These are phyloP conservation scores for Quercus tomentella DNA, from an alignment of 331 rosid genomes.

Conservation along the genomic window DNA sequence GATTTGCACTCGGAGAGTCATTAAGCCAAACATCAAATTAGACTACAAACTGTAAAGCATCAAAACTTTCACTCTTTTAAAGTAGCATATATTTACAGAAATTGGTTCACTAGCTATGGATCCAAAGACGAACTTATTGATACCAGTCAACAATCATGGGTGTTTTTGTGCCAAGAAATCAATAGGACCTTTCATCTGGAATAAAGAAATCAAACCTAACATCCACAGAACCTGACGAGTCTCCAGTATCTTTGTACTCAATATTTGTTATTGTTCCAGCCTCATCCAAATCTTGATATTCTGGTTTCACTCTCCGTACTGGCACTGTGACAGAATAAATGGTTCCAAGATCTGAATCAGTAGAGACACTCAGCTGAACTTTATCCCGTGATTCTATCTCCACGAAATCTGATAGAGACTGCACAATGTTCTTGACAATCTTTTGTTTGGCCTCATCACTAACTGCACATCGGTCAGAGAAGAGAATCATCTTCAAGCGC, in stretches of 20 bases:
- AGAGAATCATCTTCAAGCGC: constrained; percentile 92
- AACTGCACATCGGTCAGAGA: constrained; percentile 90
- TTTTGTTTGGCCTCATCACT: constrained; percentile 87
- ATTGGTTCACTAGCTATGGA: constrained; percentile 8
- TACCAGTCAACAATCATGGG: not conserved
- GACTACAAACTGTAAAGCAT: not conserved
- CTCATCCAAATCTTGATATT: constrained; percentile 76
- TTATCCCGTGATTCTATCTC: constrained; percentile 95
- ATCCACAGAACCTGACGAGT: constrained; percentile 69
- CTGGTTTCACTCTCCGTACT: constrained; percentile 85
- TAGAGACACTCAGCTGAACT: constrained; percentile 83
- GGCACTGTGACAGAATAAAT: constrained; percentile 94
- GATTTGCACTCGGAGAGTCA: not conserved
- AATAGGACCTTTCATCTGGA: constrained; percentile 30
- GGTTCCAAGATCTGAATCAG: constrained; percentile 90
- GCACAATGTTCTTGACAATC: constrained; percentile 80
- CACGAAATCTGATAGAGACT: constrained; percentile 81
- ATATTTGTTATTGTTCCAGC: constrained; percentile 73
- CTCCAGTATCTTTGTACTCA: constrained; percentile 83
- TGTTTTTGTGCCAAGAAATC: constrained; percentile 2
- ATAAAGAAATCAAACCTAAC: constrained; percentile 53
- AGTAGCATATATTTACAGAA: constrained; percentile 24
- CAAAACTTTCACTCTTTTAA: not conserved
- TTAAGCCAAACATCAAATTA: not conserved
- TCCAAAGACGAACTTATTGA: not conserved